Evolutionary conservation across 2,329 filamentous ascomycete species (phyloP).

Genomic region (Penicillium occitanis): DNA sequence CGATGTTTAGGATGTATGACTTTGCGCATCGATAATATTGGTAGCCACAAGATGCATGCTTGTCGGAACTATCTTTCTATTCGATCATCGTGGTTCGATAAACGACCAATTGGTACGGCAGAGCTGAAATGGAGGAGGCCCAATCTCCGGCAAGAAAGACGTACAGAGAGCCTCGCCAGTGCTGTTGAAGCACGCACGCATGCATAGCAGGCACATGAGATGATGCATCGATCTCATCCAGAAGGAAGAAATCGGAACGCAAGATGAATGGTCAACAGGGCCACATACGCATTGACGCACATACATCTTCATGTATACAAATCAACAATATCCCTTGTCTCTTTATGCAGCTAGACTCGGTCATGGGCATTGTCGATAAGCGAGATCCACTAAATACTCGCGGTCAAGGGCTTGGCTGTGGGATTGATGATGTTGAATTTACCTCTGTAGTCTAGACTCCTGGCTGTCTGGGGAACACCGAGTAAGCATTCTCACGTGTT

Average conservation of each 20-base stretch:
- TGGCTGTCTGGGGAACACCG: neutral
- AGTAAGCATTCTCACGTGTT: neutral
- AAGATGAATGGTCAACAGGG: neutral
- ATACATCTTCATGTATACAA: neutral
- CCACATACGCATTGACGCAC: slow-evolving; percentile 4
- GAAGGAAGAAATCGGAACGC: slow-evolving; percentile 15
- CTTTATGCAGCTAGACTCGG: slow-evolving; percentile 3
- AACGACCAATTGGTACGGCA: neutral
- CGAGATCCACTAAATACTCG: slow-evolving; percentile 14
- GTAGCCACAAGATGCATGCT: neutral
- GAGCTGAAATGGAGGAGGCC: neutral
- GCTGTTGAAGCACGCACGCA: neutral
- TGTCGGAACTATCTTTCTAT: neutral
- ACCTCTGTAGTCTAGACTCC: slow-evolving; percentile 8
- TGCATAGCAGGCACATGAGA: slow-evolving; percentile 1
- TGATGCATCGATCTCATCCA: neutral
- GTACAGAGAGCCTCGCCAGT: slow-evolving; percentile 8
- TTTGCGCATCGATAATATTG: neutral
- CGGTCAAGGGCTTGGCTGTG: slow-evolving; percentile 14
- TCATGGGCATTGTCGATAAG: neutral
- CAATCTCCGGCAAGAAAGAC: neutral
- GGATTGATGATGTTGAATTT: slow-evolving; percentile 1
- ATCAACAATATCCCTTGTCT: neutral
- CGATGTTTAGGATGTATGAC: neutral
- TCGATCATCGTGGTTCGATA: neutral